Base-by-base conservation (phyloP, 2,329 filamentous ascomycete species). In the Chaetomiaceae sp. region DNA sequence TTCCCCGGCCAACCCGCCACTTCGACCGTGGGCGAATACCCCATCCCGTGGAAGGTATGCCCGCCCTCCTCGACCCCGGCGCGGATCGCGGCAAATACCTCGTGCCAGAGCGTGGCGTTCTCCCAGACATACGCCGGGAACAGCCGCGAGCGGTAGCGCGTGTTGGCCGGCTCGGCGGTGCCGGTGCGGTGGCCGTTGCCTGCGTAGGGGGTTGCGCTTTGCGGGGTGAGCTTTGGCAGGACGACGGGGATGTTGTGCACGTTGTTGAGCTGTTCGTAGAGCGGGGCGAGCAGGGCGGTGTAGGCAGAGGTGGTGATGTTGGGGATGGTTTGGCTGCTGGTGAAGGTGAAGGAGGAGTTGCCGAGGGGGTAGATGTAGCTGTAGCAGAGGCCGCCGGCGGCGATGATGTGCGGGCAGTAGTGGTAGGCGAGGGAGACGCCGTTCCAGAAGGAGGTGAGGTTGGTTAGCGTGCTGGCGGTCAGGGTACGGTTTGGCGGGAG, bases 251-350 rank as follows among this genome's bases (percentile, higher is more conserved):
- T 65, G 9, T 68, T 12, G 19, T 33, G 69, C 14, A 63, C 59
- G 19, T 66, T 59, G 44, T 59, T 64, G 12, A 74, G 64, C 8
- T 65, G 53, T 2, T 64, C 62, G 53, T 63, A 68, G 2, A 66
- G 57, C 23, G 66, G 67, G 17, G 67, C 57, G 37, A 73, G 47
- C 5, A 68, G 53, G 5, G 62, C 33, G 2, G 67, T 57, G 7
- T 63, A 63, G 5, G 65, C 61, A 15, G 68, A 9, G 57, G 19
- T 62, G 58, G 45, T 62, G 57, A 68, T 68, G 45, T 65, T 59
- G 9, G 64, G 64, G 59, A 47, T 64, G 56, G 40, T 61, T 46
- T 37, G 62, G 53, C 46, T 54, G 25, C 55, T 55, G 22, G 55
- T 60, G 53, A 64, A 65, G 37, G 51, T 51, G 53, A 63, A 65